Evolutionary conservation across 2,329 filamentous ascomycete species (phyloP), one percentile per base, ranked within the genome.

Genomic region (Apiospora malaysiana): DNA sequence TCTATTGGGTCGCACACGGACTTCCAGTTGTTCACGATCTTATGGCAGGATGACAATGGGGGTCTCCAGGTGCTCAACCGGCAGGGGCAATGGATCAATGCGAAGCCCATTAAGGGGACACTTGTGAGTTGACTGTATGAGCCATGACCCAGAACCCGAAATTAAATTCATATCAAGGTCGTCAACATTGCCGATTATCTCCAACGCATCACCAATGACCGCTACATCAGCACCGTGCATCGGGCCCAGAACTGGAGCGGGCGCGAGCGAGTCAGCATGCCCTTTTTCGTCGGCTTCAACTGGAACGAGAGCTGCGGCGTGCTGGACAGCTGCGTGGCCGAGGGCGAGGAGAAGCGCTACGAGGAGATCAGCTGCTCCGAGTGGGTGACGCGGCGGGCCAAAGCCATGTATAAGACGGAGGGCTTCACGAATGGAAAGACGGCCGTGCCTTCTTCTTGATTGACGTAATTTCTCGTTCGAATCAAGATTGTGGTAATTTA

Each of bases 1-100:
- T 79, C 79, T 2, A 84, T 83, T 42, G 82, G 81, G 23, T 81
- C 85, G 0, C 85, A 87, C 71, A 87, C 85, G 9, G 85, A 87
- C 71, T 83, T 84, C 42, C 81, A 85, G 66, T 84, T 84, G 70
- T 83, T 86, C 70, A 87, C 85, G 0, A 84, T 85, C 69, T 78
- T 87, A 1, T 81, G 82, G 14, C 84, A 86, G 67, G 84, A 85
- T 67, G 70, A 78, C 5, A 78, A 78, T 1, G 84, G 83, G 0
- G 84, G 85, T 0, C 77, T 86, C 4, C 83, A 86, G 72, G 84
- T 85, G 0, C 76, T 86, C 9, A 84, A 82, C 69, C 83, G 83
- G 42, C 77, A 80, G 5, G 84, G 83, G 0, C 77, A 80, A 32
- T 86, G 83, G 84, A 80, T 86, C 23, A 79, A 83, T 66, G 84